phyloP scores from a whole-genome alignment of 108 stramenopile genomes.

The Cyclostephanos tholiformis region DNA sequence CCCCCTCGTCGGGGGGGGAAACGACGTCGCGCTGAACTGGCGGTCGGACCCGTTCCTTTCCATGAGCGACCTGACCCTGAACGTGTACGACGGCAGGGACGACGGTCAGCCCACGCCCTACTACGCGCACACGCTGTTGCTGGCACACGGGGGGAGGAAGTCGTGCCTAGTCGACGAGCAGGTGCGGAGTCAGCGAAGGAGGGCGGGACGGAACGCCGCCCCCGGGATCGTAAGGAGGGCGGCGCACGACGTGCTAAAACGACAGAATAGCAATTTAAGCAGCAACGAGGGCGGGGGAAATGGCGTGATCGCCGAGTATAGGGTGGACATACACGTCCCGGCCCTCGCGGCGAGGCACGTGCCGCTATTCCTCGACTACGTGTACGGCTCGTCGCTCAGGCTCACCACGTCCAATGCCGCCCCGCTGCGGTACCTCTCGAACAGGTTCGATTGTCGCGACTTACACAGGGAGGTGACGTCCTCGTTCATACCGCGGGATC shows the following conservation, averaged over 20 bases:
- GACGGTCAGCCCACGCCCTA: slow-evolving; percentile 16
- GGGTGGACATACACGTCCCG: slow-evolving; percentile 38
- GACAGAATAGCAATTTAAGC: slow-evolving; percentile 9
- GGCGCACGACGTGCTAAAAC: neutral
- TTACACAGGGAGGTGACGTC: slow-evolving; percentile 28
- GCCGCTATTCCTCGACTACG: slow-evolving; percentile 43
- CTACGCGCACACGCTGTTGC: slow-evolving; percentile 29
- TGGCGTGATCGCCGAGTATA: slow-evolving; percentile 14
- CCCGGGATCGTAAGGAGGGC: neutral
- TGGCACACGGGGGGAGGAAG: slow-evolving; percentile 38
- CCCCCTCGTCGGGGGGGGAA: slow-evolving; percentile 10
- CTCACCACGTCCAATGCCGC: slow-evolving; percentile 35
- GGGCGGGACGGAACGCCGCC: neutral
- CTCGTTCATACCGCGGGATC: slow-evolving; percentile 28
- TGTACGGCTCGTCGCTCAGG: slow-evolving; percentile 32
- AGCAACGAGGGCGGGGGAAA: neutral
- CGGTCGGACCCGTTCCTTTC: slow-evolving; percentile 24
- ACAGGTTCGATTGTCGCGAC: slow-evolving; percentile 44
- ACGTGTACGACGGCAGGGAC: slow-evolving; percentile 42
- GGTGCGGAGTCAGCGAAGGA: slow-evolving; percentile 22
- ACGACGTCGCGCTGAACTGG: slow-evolving; percentile 37
- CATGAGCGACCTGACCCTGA: slow-evolving; percentile 37
- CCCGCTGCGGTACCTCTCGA: slow-evolving; percentile 39
- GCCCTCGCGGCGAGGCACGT: slow-evolving; percentile 31
- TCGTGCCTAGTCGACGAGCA: slow-evolving; percentile 38